A percentile compares a stretch with the other conserved stretches of the same genome.
These are phyloP conservation scores for Kernera saxatilis DNA, from an alignment of 345 rosid genomes.

Conservation along the genomic window DNA sequence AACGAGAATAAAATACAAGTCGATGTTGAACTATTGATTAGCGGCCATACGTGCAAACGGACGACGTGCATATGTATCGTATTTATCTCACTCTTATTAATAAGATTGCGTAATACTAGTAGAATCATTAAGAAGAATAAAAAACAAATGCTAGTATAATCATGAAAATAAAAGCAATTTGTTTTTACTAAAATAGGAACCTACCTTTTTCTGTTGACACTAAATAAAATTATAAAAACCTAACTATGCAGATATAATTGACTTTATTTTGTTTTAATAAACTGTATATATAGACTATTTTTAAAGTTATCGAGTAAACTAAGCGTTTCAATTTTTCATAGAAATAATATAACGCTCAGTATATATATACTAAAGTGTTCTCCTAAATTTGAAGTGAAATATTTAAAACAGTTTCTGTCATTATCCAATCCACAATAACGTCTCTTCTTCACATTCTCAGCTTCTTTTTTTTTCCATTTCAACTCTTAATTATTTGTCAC, in stretches of 20 bases:
- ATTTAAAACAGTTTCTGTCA: slow-evolving; percentile 9
- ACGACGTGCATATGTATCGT: not conserved
- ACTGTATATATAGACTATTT: not conserved
- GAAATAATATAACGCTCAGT: not conserved
- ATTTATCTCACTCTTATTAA: not conserved
- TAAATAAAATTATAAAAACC: not conserved
- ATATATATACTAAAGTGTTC: not conserved
- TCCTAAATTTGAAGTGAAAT: not conserved
- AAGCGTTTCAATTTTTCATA: not conserved
- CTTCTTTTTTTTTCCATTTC: not conserved
- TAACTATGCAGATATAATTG: not conserved
- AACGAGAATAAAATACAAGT: not conserved
- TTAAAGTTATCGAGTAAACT: not conserved
- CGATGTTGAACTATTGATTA: not conserved
- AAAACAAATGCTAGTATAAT: not conserved
- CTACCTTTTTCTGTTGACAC: no score
- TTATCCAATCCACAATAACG: slow-evolving; percentile 14
- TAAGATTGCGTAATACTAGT: not conserved
- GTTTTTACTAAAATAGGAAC: no score
- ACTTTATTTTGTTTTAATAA: no score
- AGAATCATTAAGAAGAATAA: not conserved
- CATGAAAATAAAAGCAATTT: no score
- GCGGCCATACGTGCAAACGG: no score
- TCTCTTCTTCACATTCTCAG: slow-evolving; percentile 20
- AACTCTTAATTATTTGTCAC: slow-evolving; percentile 20